These are phyloP conservation scores for Leishmania arabica DNA, from an alignment of 208 protist species.

Conservation along the genomic window DNA sequence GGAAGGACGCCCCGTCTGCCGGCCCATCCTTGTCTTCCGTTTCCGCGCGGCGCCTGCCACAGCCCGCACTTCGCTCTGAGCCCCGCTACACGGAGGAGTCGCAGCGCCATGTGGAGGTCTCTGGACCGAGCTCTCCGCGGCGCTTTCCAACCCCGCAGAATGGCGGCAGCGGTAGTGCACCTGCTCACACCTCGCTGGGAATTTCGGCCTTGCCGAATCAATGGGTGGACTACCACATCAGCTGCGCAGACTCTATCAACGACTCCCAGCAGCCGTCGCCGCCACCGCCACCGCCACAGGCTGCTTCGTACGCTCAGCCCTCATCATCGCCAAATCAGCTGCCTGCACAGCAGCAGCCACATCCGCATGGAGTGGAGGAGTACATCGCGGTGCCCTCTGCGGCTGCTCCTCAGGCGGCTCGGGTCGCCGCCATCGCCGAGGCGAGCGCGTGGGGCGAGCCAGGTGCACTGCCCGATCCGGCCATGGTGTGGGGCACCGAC, in stretches of 20 bases:
- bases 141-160: not conserved
- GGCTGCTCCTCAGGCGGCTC: conserved; percentile 37
- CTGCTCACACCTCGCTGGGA: not conserved
- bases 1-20: conserved; percentile 17
- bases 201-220: not conserved
- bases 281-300: not conserved
- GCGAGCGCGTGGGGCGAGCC: conserved; percentile 44
- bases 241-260: not conserved
- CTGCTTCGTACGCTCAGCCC: not conserved
- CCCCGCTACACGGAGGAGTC: not conserved
- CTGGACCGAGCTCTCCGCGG: not conserved
- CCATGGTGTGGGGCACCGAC: conserved; percentile 90
- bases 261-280: not conserved
- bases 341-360: not conserved
- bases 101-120: not conserved
- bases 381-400: conserved; percentile 57
- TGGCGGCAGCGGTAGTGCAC: not conserved
- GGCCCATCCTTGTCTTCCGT: conserved; percentile 30
- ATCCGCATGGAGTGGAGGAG: conserved; percentile 9
- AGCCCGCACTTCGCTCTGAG: not conserved
- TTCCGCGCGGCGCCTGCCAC: not conserved
- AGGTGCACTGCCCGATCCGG: conserved; percentile 63
- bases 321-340: not conserved
- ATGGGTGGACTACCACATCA: conserved; percentile 10
- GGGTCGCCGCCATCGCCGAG: conserved; percentile 31